phyloP scores from a whole-genome alignment of 2,329 filamentous ascomycete genomes.

The Tolypocladium guangdongense region DNA sequence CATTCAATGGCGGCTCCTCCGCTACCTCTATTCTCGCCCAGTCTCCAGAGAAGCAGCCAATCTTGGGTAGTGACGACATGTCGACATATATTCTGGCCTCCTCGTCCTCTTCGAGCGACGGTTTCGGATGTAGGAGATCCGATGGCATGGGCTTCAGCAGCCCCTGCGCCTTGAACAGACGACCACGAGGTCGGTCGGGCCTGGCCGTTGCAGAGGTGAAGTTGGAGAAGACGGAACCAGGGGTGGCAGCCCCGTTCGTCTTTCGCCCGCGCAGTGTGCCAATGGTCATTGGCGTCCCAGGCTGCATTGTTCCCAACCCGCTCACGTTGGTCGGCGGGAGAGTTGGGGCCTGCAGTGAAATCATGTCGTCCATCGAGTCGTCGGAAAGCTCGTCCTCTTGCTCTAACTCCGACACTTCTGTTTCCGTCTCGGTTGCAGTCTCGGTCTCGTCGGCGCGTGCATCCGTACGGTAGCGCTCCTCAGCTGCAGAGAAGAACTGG shows the following conservation, averaged over 20 bases:
- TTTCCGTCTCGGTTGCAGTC: slow-evolving; percentile 48
- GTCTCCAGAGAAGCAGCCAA: slow-evolving; percentile 95
- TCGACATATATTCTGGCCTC: slow-evolving; percentile 87
- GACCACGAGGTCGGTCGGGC: slow-evolving; percentile 59
- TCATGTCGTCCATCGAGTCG: slow-evolving; percentile 88
- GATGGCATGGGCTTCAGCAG: slow-evolving; percentile 61
- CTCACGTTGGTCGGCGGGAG: slow-evolving; percentile 70
- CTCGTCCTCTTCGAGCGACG: slow-evolving; percentile 67
- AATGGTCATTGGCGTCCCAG: slow-evolving; percentile 68
- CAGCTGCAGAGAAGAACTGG: slow-evolving; percentile 84
- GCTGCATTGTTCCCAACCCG: slow-evolving; percentile 66
- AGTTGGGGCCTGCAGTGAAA: slow-evolving; percentile 72
- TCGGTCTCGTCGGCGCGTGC: slow-evolving; percentile 48
- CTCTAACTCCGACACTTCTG: slow-evolving; percentile 51
- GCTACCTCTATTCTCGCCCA: slow-evolving; percentile 82
- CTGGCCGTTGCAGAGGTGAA: slow-evolving; percentile 78
- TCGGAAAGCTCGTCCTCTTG: slow-evolving; percentile 72
- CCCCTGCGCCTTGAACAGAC: slow-evolving; percentile 75
- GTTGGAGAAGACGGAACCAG: slow-evolving; percentile 80
- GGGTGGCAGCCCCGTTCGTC: slow-evolving; percentile 66
- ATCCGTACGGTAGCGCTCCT: slow-evolving; percentile 58
- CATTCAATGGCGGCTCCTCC: slow-evolving; percentile 60
- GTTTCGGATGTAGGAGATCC: slow-evolving; percentile 76
- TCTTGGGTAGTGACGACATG: slow-evolving; percentile 70
- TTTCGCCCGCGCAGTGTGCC: slow-evolving; percentile 46